Percentiles rank a stretch among this genome's conserved stretches.
These are phyloP conservation scores for Phaseolus coccineus DNA, from an alignment of 331 rosid species.

Conservation along the genomic window DNA sequence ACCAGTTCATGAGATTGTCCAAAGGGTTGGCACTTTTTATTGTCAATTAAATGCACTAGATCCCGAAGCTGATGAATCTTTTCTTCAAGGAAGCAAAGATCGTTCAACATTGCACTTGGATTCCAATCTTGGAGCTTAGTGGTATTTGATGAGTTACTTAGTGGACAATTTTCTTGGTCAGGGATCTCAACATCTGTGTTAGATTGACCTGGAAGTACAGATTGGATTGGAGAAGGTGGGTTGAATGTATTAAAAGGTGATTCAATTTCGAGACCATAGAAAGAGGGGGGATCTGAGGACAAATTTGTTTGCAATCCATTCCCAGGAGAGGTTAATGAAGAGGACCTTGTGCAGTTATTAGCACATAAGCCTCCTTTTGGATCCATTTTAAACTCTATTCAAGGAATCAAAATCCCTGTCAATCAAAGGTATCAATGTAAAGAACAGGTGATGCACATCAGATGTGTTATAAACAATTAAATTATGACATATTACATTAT, in stretches of 20 bases:
- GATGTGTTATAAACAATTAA: background rate
- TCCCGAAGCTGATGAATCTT: constrained; percentile 95
- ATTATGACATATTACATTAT: background rate
- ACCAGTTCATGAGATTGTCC: constrained; percentile 73
- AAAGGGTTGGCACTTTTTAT: constrained; percentile 67
- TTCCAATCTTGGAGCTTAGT: constrained; percentile 81
- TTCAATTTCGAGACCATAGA: constrained; percentile 60
- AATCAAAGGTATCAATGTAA: constrained; percentile 38
- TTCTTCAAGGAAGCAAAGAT: constrained; percentile 83
- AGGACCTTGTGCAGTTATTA: constrained; percentile 63
- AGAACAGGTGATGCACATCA: constrained; percentile 31
- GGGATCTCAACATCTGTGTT: constrained; percentile 50
- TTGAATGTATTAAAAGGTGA: constrained; percentile 61
- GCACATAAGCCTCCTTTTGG: constrained; percentile 61
- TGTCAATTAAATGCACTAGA: constrained; percentile 79
- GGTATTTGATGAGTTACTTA: constrained; percentile 47
- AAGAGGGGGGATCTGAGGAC: constrained; percentile 53
- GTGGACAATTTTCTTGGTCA: constrained; percentile 55
- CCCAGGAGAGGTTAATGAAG: constrained; percentile 45
- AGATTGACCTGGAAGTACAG: constrained; percentile 43
- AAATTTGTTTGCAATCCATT: constrained; percentile 52
- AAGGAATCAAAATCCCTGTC: constrained; percentile 38
- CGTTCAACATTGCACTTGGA: constrained; percentile 70
- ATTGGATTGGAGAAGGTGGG: constrained; percentile 46
- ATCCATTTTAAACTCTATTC: constrained; percentile 57